phyloP scores from a whole-genome alignment of 2,329 filamentous ascomycete genomes.

The Fusarium incarnatum region DNA sequence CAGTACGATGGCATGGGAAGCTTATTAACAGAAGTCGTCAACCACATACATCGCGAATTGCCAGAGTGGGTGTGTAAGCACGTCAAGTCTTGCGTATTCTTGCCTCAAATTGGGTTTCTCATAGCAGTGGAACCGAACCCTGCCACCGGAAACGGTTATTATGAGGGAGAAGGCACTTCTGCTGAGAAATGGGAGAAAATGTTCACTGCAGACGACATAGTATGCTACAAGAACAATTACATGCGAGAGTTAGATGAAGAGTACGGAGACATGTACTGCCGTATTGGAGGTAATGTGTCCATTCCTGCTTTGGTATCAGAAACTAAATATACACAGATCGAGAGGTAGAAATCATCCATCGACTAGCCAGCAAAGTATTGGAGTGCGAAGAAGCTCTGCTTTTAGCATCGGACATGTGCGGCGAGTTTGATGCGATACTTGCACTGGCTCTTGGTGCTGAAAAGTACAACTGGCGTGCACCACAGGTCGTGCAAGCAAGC shows the following conservation, averaged over 20 bases:
- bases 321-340: constrained; percentile 66
- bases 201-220: constrained; percentile 76
- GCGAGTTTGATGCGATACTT: constrained; percentile 86
- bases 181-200: constrained; percentile 79
- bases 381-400: constrained; percentile 74
- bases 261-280: constrained; percentile 85
- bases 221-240: constrained; percentile 87
- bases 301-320: not conserved
- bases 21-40: constrained; percentile 76
- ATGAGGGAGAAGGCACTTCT: constrained; percentile 68
- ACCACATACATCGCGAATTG: constrained; percentile 70
- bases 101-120: constrained; percentile 92
- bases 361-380: constrained; percentile 77
- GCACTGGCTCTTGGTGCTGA: constrained; percentile 83
- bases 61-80: constrained; percentile 67
- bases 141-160: constrained; percentile 68
- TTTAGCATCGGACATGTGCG: constrained; percentile 80
- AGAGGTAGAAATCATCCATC: constrained; percentile 89
- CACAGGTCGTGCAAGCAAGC: constrained; percentile 76
- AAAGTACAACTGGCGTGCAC: constrained; percentile 77
- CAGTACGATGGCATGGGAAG: constrained; percentile 81
- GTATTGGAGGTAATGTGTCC: constrained; percentile 76
- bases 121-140: constrained; percentile 72
- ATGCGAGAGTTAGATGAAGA: constrained; percentile 85
- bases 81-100: constrained; percentile 83